Base-by-base conservation (phyloP, 2,329 filamentous ascomycete species). In the Sporothrix sp. region DNA sequence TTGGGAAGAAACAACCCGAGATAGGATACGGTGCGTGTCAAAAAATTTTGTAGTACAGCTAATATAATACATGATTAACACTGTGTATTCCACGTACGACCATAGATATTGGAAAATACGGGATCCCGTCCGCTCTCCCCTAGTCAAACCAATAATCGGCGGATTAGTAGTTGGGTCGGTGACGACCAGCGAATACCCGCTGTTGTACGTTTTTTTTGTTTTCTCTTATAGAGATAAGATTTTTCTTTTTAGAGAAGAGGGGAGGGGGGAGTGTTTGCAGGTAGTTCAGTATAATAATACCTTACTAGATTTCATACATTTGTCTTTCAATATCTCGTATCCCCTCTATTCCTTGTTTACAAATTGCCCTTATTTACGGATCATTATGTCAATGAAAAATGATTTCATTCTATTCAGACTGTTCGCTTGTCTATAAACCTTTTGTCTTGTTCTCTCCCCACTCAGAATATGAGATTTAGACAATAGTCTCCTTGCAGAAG, bases 401-500 rank as follows among this genome's bases (percentile, higher is more conserved):
- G 23, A 38, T 20, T 21, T 28, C 18, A 30, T 16, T 48, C 13
- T 48, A 37, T 47, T 47, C 16, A 37, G 27, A 30, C 44, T 10
- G 2, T 16, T 14, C 37, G 30, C 23, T 36, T 16, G n/a, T 45
- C 42, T 35, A 45, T 45, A 39, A 33, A 28, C 30, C 23, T 20
- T 50, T 37, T 36, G 3, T n/a, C 37, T 28, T 43, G 3, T 30
- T 20, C 23, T 7, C 23, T 14, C 37, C 25, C n/a, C 27, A 14
- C 14, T 7, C 20, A 38, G n/a, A 20, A 9, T 23, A 13, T 9
- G 20, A 23, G 14, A 20, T 37, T 28, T 48, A 42, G 18, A 57
- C 50, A 28, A 58, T 42, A 27, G 48, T 55, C 52, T 59, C 57
- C 53, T 54, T 58, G 57, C 57, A 59, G 51, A 47, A 56, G 35